A percentile compares a stretch with the other conserved stretches of the same genome.
Evolutionary conservation across 306 rosid genomes (phyloP).

Genomic region (Arachis hypogaea): DNA sequence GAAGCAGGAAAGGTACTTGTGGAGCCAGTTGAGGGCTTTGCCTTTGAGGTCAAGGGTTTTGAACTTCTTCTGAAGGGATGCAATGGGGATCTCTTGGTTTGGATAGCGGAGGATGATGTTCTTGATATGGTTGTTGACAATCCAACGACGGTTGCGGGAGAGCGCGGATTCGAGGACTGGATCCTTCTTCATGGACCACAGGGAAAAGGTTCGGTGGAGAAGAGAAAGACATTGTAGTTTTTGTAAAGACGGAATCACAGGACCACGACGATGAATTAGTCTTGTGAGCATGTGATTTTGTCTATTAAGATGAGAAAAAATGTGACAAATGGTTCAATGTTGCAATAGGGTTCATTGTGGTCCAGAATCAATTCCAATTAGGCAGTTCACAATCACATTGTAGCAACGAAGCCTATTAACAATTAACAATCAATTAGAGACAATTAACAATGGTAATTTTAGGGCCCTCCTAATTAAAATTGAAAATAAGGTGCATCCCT

Average conservation of each 20-base stretch:
- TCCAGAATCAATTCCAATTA: background rate
- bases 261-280: background rate
- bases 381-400: no score
- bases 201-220: slow-evolving; percentile 48
- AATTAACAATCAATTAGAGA: no score
- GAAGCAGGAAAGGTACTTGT: slow-evolving; percentile 83
- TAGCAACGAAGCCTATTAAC: no score
- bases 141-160: slow-evolving; percentile 81
- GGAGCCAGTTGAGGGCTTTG: slow-evolving; percentile 81
- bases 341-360: background rate
- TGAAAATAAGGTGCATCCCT: no score
- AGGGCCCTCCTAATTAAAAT: no score
- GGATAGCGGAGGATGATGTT: slow-evolving; percentile 79
- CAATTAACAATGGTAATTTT: no score
- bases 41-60: slow-evolving; percentile 90
- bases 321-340: background rate
- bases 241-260: background rate
- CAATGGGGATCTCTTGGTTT: slow-evolving; percentile 55
- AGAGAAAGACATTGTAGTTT: background rate
- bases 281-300: background rate
- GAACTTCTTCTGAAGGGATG: slow-evolving; percentile 75
- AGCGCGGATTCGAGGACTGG: slow-evolving; percentile 76
- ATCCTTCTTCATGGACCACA: slow-evolving; percentile 93
- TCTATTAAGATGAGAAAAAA: background rate
- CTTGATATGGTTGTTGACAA: slow-evolving; percentile 83